Evolutionary conservation across 1,139 yeast genomes (phyloP).

Genomic region (Hemisphaericaspora xylanilytica): DNA sequence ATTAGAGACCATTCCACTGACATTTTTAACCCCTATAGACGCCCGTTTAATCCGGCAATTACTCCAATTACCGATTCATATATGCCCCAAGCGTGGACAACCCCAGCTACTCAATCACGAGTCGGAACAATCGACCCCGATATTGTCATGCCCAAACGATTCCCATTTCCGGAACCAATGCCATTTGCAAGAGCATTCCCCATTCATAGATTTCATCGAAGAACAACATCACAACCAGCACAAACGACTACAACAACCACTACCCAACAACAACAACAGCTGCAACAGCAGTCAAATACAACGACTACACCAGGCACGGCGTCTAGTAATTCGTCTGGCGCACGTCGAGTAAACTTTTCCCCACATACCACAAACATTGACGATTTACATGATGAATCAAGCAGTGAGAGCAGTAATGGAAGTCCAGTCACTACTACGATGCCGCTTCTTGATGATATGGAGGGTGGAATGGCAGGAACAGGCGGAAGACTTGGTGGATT

Average conservation of each 20-base stretch:
- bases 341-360: conserved; percentile 12
- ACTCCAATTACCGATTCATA: conserved; percentile 44
- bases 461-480: too few species aligned
- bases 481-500: too few species aligned
- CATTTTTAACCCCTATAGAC: conserved; percentile 37
- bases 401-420: conserved; percentile 2
- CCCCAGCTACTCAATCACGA: conserved; percentile 18
- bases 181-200: conserved; percentile 4
- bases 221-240: conserved; percentile 2
- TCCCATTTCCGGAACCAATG: conserved; percentile 28
- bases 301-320: conserved; percentile 4
- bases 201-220: conserved; percentile 1
- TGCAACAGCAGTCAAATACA: too few species aligned
- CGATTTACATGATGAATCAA: conserved; percentile 11
- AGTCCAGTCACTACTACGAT: neutral
- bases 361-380: conserved; percentile 17
- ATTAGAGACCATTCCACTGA: conserved; percentile 34
- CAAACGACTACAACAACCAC: neutral
- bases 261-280: conserved; percentile 1
- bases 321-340: conserved; percentile 1
- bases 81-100: conserved; percentile 40
- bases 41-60: conserved; percentile 37
- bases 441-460: conserved; percentile 1
- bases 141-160: conserved; percentile 31
- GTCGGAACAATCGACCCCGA: conserved; percentile 23